A percentile compares a stretch with the other conserved stretches of the same genome.
phyloP scores from a whole-genome alignment of 169 alveolate species.

The Eimeria sp. region DNA sequence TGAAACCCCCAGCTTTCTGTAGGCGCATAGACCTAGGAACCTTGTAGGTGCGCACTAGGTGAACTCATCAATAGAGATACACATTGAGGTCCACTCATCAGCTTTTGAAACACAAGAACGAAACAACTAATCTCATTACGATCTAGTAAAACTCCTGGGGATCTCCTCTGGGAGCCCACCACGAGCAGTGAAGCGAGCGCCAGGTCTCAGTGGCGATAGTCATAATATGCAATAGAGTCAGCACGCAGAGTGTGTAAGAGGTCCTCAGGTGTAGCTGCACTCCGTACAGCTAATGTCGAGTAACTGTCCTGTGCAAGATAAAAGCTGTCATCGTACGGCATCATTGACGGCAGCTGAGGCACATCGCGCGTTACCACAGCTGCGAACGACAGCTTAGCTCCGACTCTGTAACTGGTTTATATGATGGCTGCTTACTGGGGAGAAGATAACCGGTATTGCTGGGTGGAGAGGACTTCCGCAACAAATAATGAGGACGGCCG shows the following conservation, averaged over 20 bases:
- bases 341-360: no score
- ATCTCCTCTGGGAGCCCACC: background rate
- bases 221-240: background rate
- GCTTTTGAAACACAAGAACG: background rate
- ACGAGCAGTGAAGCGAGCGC: background rate
- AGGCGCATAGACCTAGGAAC: background rate
- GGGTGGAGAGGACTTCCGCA: no score
- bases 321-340: no score
- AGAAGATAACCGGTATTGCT: no score
- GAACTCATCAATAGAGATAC: background rate
- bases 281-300: no score
- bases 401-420: no score
- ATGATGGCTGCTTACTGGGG: no score
- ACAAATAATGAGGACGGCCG: no score
- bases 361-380: no score
- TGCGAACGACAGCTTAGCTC: no score
- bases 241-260: background rate
- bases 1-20: background rate
- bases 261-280: background rate
- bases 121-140: background rate
- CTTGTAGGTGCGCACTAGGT: background rate
- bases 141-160: background rate
- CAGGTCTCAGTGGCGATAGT: background rate
- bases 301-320: no score
- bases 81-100: background rate